Conservation (phyloP, 2,329 filamentous ascomycete species). For the Talaromyces sp. region DNA sequence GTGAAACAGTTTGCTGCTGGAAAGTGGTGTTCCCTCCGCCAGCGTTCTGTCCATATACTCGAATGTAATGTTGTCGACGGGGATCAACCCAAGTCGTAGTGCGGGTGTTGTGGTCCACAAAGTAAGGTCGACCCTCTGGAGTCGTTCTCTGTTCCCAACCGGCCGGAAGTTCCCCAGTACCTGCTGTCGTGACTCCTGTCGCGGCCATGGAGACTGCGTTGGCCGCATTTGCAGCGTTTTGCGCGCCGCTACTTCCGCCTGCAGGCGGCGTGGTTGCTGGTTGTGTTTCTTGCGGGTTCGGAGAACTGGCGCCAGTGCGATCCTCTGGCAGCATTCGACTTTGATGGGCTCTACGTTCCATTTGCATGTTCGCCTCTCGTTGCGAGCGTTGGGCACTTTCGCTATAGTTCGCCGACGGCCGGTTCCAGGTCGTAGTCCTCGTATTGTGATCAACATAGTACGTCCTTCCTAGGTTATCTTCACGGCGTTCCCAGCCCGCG, state of each 20-base stretch:
- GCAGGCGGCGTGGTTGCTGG: slow-evolving; percentile 41
- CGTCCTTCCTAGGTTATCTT: slow-evolving; percentile 89
- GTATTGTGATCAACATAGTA: slow-evolving; percentile 99
- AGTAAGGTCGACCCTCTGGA: slow-evolving; percentile 90
- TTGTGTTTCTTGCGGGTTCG: slow-evolving; percentile 59
- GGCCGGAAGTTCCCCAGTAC: slow-evolving; percentile 87
- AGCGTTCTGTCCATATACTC: slow-evolving; percentile 93
- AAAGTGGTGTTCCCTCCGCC: slow-evolving; percentile 67
- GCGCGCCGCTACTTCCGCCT: slow-evolving; percentile 29
- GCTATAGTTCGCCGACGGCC: slow-evolving; percentile 74
- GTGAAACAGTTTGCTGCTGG: slow-evolving; percentile 95
- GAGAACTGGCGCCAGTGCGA: slow-evolving; percentile 86
- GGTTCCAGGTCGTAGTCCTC: slow-evolving; percentile 90
- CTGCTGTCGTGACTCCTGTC: slow-evolving; percentile 88
- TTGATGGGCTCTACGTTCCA: slow-evolving; percentile 89
- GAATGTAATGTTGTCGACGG: slow-evolving; percentile 92
- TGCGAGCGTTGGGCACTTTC: slow-evolving; percentile 71
- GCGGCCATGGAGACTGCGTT: slow-evolving; percentile 82
- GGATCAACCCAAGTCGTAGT: slow-evolving; percentile 99
- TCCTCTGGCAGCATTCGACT: slow-evolving; percentile 95
- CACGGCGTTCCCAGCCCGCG: slow-evolving; percentile 89
- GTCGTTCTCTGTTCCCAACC: slow-evolving; percentile 97
- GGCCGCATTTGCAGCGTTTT: slow-evolving; percentile 35
- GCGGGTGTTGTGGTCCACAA: slow-evolving; percentile 96
- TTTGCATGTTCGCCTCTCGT: slow-evolving; percentile 84